Evolutionary conservation across 495 filamentous ascomycete species (phyloP), one percentile per base, ranked within the genome.

Genomic region (Neurospora tetraspora): DNA sequence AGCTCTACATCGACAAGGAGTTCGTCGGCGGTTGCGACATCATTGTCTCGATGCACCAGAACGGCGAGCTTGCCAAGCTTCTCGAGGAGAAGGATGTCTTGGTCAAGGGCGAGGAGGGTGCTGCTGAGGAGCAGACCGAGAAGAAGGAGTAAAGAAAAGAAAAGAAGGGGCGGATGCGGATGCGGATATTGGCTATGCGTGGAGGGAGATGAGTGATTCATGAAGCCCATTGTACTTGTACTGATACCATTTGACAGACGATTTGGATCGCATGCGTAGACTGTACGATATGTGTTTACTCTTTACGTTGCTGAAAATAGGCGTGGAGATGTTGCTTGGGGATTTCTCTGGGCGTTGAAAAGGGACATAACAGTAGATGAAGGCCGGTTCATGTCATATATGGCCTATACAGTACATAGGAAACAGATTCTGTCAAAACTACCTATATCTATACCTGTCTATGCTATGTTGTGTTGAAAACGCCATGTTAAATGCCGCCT

Each of bases 21-120:
- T 99, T 99, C 78, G 87, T 99, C 72, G 96, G 96, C 71, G 96
- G 96, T 3, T 98, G 96, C 80, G 96, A 99, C 83, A 99, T 99
- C 72, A 80, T 99, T 77, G 91, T 98, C 83, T 91, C 91, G 9
- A 98, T 98, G 96, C 96, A 98, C 84, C 93, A 98, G 83, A 96
- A 92, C 80, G 96, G 96, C 37, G 93, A 96, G 76, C 86, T 99
- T 74, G 92, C 94, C 3, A 96, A 95, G 83, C 76, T 98, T 80
- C 83, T 99, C 14, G 94, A 96, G 77, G 92, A 94, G 80, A 97
- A 98, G 88, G 86, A 88, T 40, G 94, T 98, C 38, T 79, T 99
- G 45, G 74, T 71, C 2, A 70, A 59, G 68, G 73, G 74, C 71
- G 72, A 65, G 73, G 71, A 40, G 11, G 71, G 47, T 34, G 73